phyloP scores from a whole-genome alignment of 2,329 filamentous ascomycete genomes.

The Aspergillus sp. region DNA sequence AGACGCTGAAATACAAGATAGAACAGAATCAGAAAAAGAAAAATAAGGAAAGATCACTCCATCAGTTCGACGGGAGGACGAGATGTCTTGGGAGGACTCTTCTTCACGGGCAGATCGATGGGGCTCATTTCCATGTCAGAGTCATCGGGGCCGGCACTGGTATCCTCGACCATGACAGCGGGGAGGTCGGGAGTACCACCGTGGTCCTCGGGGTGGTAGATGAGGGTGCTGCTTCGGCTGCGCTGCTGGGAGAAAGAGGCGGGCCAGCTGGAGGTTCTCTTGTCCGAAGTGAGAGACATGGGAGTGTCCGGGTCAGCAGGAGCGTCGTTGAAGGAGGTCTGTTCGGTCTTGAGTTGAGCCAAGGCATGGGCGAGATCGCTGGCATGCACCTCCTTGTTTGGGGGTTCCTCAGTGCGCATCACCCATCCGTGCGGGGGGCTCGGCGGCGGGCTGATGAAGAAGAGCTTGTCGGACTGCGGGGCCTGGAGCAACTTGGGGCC shows the following conservation, averaged over 20 bases:
- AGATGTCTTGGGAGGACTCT: conserved; percentile 48
- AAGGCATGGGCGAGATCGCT: conserved; percentile 57
- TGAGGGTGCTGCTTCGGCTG: conserved; percentile 54
- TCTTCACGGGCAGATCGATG: conserved; percentile 39
- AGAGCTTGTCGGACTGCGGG: conserved; percentile 57
- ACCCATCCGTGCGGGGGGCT: conserved; percentile 63
- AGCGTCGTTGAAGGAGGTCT: conserved; percentile 5
- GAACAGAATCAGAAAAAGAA: background rate
- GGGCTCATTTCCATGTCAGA: conserved; percentile 39
- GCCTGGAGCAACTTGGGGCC: conserved; percentile 47
- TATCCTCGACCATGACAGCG: conserved; percentile 61
- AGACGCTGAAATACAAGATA: background rate
- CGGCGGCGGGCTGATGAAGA: conserved; percentile 63
- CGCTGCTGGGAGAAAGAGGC: conserved; percentile 24
- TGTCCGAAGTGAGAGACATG: conserved; percentile 29
- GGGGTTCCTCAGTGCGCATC: conserved; percentile 58
- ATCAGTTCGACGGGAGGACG: conserved; percentile 55
- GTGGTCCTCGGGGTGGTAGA: conserved; percentile 60
- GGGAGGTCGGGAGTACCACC: conserved; percentile 56
- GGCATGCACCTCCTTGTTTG: conserved; percentile 62
- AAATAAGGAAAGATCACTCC: conserved; percentile 25
- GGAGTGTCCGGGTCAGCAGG: conserved; percentile 27
- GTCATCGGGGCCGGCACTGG: conserved; percentile 41
- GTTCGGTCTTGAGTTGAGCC: conserved; percentile 41
- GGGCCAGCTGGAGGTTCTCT: conserved; percentile 28